phyloP scores from a whole-genome alignment of 2,329 filamentous ascomycete species.

The Gremmenia infestans region DNA sequence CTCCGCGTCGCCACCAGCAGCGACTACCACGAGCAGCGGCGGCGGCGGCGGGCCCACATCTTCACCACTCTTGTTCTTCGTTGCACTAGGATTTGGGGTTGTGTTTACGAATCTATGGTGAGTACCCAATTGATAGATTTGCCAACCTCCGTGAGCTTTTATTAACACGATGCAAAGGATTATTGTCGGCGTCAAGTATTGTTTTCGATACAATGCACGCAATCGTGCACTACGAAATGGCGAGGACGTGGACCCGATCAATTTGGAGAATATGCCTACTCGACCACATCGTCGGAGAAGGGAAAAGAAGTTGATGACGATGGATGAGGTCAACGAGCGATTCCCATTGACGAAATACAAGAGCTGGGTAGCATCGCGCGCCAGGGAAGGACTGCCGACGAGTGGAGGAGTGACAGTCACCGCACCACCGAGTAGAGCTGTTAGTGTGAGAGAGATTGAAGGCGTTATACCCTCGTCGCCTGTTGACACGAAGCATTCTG shows the following conservation, averaged over 20 bases:
- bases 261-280: conserved; percentile 73
- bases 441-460: conserved; percentile 65
- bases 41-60: conserved; percentile 47
- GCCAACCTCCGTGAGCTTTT: not conserved
- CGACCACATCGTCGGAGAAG: conserved; percentile 78
- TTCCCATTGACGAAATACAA: conserved; percentile 98
- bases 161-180: conserved; percentile 61
- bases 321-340: conserved; percentile 97
- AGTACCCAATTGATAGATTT: conserved; percentile 33
- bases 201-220: conserved; percentile 95
- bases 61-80: conserved; percentile 83
- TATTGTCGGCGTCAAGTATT: conserved; percentile 98
- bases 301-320: conserved; percentile 98
- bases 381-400: conserved; percentile 76
- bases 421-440: conserved; percentile 65
- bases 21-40: conserved; percentile 19
- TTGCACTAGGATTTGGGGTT: conserved; percentile 92
- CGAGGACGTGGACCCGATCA: conserved; percentile 84
- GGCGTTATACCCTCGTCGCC: conserved; percentile 43
- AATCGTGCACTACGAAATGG: conserved; percentile 73
- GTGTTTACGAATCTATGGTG: conserved; percentile 99
- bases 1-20: conserved; percentile 20
- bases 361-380: conserved; percentile 79
- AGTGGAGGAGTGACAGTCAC: conserved; percentile 82
- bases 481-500: conserved; percentile 33